Evolutionary conservation across 495 filamentous ascomycete species (phyloP), one percentile per base, ranked within the genome.

Genomic region (Neurospora cerealis): DNA sequence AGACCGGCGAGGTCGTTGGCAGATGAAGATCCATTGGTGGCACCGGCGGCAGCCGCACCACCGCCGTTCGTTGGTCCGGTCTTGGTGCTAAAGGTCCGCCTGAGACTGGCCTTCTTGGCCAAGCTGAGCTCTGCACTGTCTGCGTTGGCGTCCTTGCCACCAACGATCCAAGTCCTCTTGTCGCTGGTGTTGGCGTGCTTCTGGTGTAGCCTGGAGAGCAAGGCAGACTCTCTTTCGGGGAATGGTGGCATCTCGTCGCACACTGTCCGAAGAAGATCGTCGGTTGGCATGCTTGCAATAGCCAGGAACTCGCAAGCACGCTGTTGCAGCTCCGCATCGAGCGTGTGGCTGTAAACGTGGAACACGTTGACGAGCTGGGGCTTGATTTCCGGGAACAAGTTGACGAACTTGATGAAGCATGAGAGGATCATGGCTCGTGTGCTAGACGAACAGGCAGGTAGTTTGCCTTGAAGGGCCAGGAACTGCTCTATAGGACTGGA

Each of bases 171-270:
- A 0, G 96, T 98, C 73, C 96, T 88, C 83, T 94, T 97, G 80
- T 98, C 96, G 77, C 91, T 95, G 4, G 93, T 94, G 66, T 91
- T 91, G 24, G 92, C 93, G 76, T 96, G 94, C 82, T 95, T 97
- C 83, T 96, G 93, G 81, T 98, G 96, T 39, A 99, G 88, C 42
- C 96, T 88, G 17, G 95, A 98, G 36, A 99, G 84, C 37, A 99
- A 85, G 3, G 96, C 96, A 5, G 95, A 98, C 24, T 95, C 89
- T 70, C 96, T 89, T 81, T 99, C 95, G 0, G 96, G 96, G 85
- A 98, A 99, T 0, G 96, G 95, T 17, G 96, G 96, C 96, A 99
- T 98, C 79, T 99, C 96, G 78, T 99, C 96, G 82, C 93, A 97
- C 2, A 99, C 93, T 2, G 96, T 98, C 69, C 96, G 92, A 13